Base-by-base conservation (phyloP, 805 yeast species). In the Pichia paraexigua region DNA sequence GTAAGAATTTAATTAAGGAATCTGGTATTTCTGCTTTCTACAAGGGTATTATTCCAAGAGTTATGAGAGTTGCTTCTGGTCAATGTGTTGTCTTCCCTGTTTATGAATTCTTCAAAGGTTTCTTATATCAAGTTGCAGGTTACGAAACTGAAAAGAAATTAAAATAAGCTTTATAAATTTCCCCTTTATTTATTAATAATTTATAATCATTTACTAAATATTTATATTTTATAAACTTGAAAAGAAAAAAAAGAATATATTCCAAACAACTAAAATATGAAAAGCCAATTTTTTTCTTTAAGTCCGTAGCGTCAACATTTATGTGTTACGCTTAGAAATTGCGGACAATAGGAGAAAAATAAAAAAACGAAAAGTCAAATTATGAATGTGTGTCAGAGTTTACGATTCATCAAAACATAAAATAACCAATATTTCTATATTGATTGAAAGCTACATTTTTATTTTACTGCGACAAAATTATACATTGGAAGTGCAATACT, bases 61-160 rank as follows among this genome's bases (percentile, higher is more conserved):
- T 92, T 60, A 91, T 92, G 95, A 85, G 99, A 73, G 99, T 92
- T 48, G 99, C 99, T 13, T 97, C 99, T 24, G 99, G 99, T 56
- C 99, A 92, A 73, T 97, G 98, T 51, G 98, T 92, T 52, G 94
- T 97, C 18, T 92, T 92, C 73, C 94, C 98, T 9, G 96, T 94
- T 43, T 92, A 92, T 70, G 99, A 92, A 73, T 85, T 76, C 65
- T 86, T 89, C 66, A 85, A 90, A 69, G 79, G 76, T 22, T 72
- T 75, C 47, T 76, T 91, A 66, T 85, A 77, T 43, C 63, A 62
- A 49, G 54, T 67, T 27, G 60, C 60, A 41, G 63, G 61, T 46
- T 42, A 53, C 25, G 54, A 57, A 21, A 48, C 54, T 22, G 56
- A 54, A 48, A 57, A 58, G 54, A 58, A 56, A 46, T 50, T 58